A percentile compares a stretch with the other conserved stretches of the same genome.
These are phyloP conservation scores for Candida caryicola DNA, from an alignment of 805 yeast genomes.

Conservation along the genomic window DNA sequence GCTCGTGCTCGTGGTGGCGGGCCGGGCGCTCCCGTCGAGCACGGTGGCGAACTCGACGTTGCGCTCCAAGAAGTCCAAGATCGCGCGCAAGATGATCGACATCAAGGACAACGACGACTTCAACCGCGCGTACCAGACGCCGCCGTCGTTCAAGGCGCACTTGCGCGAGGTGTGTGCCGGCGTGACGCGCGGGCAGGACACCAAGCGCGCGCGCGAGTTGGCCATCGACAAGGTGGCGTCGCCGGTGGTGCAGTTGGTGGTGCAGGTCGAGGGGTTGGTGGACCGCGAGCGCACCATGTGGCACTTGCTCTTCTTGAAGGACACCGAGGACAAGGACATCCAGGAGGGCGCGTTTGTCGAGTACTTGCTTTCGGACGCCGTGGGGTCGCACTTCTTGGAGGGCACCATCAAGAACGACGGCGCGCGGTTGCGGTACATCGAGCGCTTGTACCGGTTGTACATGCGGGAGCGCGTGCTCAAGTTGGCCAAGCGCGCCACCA, in stretches of 20 bases:
- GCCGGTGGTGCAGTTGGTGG: slow-evolving; percentile 76
- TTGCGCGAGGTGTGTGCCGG: slow-evolving; percentile 48
- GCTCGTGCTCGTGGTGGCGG: slow-evolving; percentile 67
- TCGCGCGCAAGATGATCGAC: slow-evolving; percentile 91
- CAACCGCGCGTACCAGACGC: slow-evolving; percentile 63
- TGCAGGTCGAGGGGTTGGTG: slow-evolving; percentile 78
- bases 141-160: slow-evolving; percentile 62
- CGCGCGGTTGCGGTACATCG: slow-evolving; percentile 61
- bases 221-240: slow-evolving; percentile 81
- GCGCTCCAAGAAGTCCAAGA: slow-evolving; percentile 79
- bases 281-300: slow-evolving; percentile 71
- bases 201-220: slow-evolving; percentile 55
- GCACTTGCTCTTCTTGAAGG: slow-evolving; percentile 57
- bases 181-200: slow-evolving; percentile 36
- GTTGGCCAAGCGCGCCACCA: slow-evolving; percentile 75
- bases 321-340: slow-evolving; percentile 48
- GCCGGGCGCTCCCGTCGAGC: slow-evolving; percentile 74
- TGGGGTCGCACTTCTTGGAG: slow-evolving; percentile 93
- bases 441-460: slow-evolving; percentile 65
- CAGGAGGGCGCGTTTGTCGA: slow-evolving; percentile 81
- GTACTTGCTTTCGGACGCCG: slow-evolving; percentile 76
- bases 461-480: slow-evolving; percentile 73
- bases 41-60: slow-evolving; percentile 65
- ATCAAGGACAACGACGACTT: slow-evolving; percentile 76
- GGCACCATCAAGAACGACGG: slow-evolving; percentile 60